Evolutionary conservation across 148 eudicot species (phyloP).

Genomic region (Bassia scoparia): DNA sequence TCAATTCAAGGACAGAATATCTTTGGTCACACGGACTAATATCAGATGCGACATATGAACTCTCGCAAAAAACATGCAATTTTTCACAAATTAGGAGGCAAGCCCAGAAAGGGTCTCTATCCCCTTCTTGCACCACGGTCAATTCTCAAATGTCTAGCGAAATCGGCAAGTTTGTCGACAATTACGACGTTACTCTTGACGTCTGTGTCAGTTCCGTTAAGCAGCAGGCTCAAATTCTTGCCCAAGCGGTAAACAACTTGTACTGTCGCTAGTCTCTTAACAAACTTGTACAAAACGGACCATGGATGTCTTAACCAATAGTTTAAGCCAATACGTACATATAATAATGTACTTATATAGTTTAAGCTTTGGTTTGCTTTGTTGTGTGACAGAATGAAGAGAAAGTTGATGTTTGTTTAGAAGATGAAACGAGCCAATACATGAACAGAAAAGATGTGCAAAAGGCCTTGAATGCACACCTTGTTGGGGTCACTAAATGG

Average conservation of each 20-base stretch:
- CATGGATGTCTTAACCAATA: too few relatives aligned
- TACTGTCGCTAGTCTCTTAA: background rate
- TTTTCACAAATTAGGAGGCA: slow-evolving; percentile 62
- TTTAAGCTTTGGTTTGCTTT: too few relatives aligned
- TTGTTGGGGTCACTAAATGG: slow-evolving; percentile 53
- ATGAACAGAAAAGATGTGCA: slow-evolving; percentile 68
- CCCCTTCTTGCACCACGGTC: slow-evolving; percentile 47
- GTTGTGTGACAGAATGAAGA: slow-evolving; percentile 26
- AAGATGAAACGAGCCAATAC: slow-evolving; percentile 51
- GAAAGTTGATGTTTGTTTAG: slow-evolving; percentile 59
- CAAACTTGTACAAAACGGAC: too few relatives aligned
- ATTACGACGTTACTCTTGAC: slow-evolving; percentile 61
- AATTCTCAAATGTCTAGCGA: slow-evolving; percentile 28
- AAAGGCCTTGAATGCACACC: slow-evolving; percentile 58
- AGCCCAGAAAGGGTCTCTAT: slow-evolving; percentile 20
- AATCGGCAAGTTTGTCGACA: slow-evolving; percentile 41
- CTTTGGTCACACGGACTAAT: slow-evolving; percentile 76
- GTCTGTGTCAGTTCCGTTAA: slow-evolving; percentile 46
- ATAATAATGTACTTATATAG: too few relatives aligned
- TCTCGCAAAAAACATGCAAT: slow-evolving; percentile 48
- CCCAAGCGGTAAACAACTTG: slow-evolving; percentile 29
- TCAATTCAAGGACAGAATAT: slow-evolving; percentile 55
- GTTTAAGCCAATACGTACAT: too few relatives aligned
- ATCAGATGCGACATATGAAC: slow-evolving; percentile 54
- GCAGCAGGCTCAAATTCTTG: slow-evolving; percentile 41